Evolutionary conservation across 106 monocot genomes (phyloP).

Genomic region (Xerophyta viscosa): DNA sequence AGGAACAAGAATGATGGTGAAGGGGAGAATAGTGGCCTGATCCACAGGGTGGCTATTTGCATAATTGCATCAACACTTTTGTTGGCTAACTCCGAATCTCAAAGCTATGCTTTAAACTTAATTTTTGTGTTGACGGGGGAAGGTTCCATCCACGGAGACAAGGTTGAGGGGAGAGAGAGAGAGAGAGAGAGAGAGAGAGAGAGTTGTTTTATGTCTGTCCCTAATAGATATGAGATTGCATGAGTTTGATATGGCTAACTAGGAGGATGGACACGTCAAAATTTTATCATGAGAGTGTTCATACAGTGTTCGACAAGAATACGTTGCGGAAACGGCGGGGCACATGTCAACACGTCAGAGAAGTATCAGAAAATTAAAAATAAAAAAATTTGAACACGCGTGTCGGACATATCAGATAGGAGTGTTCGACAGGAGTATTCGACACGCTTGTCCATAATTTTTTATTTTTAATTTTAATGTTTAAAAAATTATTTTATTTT

Average conservation of each 20-base stretch:
- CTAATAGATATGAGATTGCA: constrained; percentile 30
- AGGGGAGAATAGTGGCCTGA: constrained; percentile 1
- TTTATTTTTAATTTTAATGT: too few relatives aligned
- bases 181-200: too few relatives aligned
- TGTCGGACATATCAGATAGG: too few relatives aligned
- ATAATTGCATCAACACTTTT: constrained; percentile 3
- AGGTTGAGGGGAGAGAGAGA: too few relatives aligned
- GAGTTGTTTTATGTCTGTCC: constrained; percentile 18
- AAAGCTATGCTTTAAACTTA: neutral
- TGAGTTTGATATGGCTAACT: constrained; percentile 38
- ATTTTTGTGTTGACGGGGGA: constrained; percentile 15
- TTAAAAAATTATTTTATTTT: too few relatives aligned
- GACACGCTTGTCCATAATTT: too few relatives aligned
- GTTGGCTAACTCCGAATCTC: constrained; percentile 11
- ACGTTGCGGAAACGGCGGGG: constrained; percentile 15
- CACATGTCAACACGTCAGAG: too few relatives aligned
- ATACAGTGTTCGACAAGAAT: constrained; percentile 24
- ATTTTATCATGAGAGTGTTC: constrained; percentile 36
- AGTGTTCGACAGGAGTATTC: too few relatives aligned
- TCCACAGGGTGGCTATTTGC: constrained; percentile 13
- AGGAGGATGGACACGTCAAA: constrained; percentile 25
- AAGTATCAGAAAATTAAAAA: too few relatives aligned
- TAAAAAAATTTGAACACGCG: too few relatives aligned
- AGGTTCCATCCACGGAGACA: neutral
- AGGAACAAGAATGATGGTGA: constrained; percentile 37